Base-by-base conservation (phyloP, 139 green algal species). In the Diplosphaera chodatii region DNA sequence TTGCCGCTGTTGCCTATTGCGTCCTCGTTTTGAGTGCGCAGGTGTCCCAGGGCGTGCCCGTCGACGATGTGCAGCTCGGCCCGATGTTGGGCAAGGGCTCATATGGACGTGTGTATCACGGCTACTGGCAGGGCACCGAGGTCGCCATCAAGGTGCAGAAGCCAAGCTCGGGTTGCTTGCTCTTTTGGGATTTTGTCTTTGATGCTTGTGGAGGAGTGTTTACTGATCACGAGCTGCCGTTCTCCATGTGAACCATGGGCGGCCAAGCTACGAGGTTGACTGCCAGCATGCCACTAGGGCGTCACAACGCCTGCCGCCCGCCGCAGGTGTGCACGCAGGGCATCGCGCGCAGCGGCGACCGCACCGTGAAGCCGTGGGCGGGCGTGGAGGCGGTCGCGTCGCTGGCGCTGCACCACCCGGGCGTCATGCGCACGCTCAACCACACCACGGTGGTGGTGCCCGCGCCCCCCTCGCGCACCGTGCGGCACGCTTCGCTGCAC, bases 91-190 rank as follows among this genome's bases (percentile, higher is more conserved):
- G 37, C 13, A 59, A 59, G 48, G 48, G 48, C 10, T 59, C 48
- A 5, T 59, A 27, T 59, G 48, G 48, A n/a, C n/a, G n/a, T 3
- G 48, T 59, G 8, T 59, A 59, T 18, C 48, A 59, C 16, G 48
- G 48, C 48, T 69, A 74, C 22, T 48, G 64, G 32, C 5, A 69
- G 16, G 68, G 55, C 68, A 63, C 28, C 40, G 68, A 63, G 30
- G 68, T 62, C 37, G 55, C 55, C 40, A 69, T 66, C 28, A 33
- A 68, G n/a, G 32, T 40, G 32, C 5, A n/a, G n/a, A n/a, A n/a
- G n/a, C n/a, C n/a, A n/a, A n/a, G n/a, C n/a, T n/a, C n/a, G n/a
- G n/a, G n/a, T n/a, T n/a, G n/a, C n/a, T n/a, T n/a, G n/a, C n/a
- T n/a, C n/a, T n/a, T n/a, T n/a, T n/a, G n/a, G n/a, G n/a, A n/a